Base-by-base conservation (phyloP, 345 rosid genomes). In the Triadica sebifera region DNA sequence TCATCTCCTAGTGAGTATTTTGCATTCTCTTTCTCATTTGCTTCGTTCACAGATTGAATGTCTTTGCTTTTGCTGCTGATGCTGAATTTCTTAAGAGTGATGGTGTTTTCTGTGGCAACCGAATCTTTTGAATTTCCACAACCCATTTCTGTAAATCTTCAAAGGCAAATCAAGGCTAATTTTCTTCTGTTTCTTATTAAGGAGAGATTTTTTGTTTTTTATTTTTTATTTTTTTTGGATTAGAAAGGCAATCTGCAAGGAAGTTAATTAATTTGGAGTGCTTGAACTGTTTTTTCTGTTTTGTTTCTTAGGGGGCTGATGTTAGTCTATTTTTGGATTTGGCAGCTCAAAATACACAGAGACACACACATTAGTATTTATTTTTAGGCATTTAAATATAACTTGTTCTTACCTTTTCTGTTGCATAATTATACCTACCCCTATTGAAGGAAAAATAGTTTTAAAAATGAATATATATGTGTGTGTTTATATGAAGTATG, bases 81-180 rank as follows among this genome's bases (percentile, higher is more conserved):
- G 62, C 66, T 43, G 11, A 81, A 80, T 82, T 80, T 80, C 85
- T 80, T 89, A 71, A 82, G 84, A 77, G 80, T 65, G 43, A 74
- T 83, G 61, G 95, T 87, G 84, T 89, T 87, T 37, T 85, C 96
- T 0, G 86, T 78, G 6, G 87, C 92, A 46, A 90, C 91, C 25
- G 80, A 86, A 10, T 86, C 92, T 74, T 93, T 93, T 22, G 98
- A 93, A 80, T 91, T 77, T 9, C 91, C 89, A 73, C 98, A 93
- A 37, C 97, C 98, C 98, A 91, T 93, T 67, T 72, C 71, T 24
- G 25, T 1, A 57, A n/a, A n/a, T 52, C 56, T 43, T 47, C 3
- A 8, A 1, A 49, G 20, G 20, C n/a, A 52, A 52, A 52, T 50
- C 12, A 50, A 50, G 3, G 15, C 5, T 17, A 51, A 51, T 29